Evolutionary conservation across 2,329 filamentous ascomycete species (phyloP), one percentile per base, ranked within the genome.

Genomic region (Tolypocladium capitatum): DNA sequence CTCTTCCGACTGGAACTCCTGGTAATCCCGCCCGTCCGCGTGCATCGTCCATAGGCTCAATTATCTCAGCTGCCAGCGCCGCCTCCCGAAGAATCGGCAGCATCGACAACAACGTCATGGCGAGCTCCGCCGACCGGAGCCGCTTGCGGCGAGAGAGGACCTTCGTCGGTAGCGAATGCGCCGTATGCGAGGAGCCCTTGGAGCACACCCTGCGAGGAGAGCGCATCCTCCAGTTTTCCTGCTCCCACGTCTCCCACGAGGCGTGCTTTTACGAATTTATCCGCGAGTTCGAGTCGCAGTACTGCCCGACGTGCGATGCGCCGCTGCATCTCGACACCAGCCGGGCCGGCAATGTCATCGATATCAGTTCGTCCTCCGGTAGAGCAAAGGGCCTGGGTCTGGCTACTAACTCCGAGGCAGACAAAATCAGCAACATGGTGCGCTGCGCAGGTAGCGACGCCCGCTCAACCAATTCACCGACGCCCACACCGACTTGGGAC

Each of bases 231-330:
- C 92, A 97, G 63, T 92, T 98, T 60, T 94, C 90, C 6, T 98
- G 92, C 67, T 80, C 83, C n/a, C 92, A 98, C 67, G 91, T 98
- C 51, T 89, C 91, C 11, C 92, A 98, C 63, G 92, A 97, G 66
- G 92, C 91, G 33, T 98, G 92, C 68, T 97, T 98, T 63, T 97
- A 97, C 69, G 92, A 98, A 67, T 96, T 94, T 63, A 94, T 98
- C 58, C 86, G 87, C 60, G 91, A 96, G 61, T 86, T 91, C 50
- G 90, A 97, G 56, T 86, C 86, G 46, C 89, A 97, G 60, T 90
- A 88, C 60, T 98, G 92, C 67, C 92, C 92, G 28, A 85, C 86
- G 54, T 98, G 92, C 67, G 85, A 95, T 71, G 86, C 90, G 53
- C 89, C 92, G 20, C 70, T 98, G 46, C 88, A 90, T 52, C 72